Conservation (phyloP, 441 rosid genomes). For the Sinapis alba region DNA sequence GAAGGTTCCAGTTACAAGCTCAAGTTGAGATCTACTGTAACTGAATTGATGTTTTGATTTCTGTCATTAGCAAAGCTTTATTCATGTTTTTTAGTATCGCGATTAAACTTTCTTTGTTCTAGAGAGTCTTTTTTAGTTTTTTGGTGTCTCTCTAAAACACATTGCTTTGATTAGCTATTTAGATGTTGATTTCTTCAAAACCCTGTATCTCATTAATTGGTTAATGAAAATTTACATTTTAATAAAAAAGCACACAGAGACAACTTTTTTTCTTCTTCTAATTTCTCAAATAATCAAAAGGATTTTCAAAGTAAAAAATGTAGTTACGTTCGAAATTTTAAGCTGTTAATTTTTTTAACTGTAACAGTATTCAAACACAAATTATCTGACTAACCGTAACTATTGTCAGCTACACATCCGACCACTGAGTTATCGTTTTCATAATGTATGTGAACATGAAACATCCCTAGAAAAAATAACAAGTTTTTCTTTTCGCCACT, state of each 20-base stretch:
- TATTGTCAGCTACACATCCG: background rate
- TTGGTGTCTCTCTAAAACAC: too few species aligned
- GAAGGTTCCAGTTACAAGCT: too few species aligned
- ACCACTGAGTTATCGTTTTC: constrained; percentile 7
- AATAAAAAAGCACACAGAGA: background rate
- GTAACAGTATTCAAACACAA: background rate
- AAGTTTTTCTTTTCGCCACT: background rate
- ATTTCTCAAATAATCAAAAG: background rate
- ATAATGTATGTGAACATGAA: background rate
- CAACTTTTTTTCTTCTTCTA: background rate
- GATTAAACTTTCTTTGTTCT: too few species aligned
- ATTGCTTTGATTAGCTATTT: too few species aligned
- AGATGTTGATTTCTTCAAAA: too few species aligned
- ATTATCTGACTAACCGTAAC: background rate
- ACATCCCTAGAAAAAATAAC: background rate
- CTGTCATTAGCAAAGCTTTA: too few species aligned
- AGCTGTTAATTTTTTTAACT: background rate
- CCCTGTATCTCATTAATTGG: too few species aligned
- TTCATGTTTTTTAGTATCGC: too few species aligned
- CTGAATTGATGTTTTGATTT: too few species aligned
- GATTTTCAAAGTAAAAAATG: background rate
- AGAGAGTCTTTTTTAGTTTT: too few species aligned
- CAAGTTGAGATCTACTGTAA: too few species aligned
- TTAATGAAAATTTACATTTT: too few species aligned
- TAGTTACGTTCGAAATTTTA: background rate